Percentiles rank a stretch among this genome's conserved stretches.
Evolutionary conservation across 805 yeast genomes (phyloP).

Genomic region (Candida tallmaniae): DNA sequence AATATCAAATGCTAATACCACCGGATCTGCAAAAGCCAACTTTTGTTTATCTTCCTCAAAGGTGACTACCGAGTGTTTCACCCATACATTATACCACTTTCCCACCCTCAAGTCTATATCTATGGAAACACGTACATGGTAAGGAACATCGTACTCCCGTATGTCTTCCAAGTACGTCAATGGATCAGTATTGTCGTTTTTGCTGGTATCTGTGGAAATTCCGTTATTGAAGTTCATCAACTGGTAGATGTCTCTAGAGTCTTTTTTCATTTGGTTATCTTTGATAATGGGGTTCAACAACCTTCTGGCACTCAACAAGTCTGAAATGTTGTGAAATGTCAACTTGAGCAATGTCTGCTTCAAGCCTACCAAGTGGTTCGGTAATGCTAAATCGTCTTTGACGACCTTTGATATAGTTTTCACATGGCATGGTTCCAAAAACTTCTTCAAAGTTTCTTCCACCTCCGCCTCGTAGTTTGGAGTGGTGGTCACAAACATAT

Average conservation of each 20-base stretch:
- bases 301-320: slow-evolving; percentile 71
- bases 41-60: slow-evolving; percentile 63
- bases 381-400: slow-evolving; percentile 77
- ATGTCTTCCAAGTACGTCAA: slow-evolving; percentile 70
- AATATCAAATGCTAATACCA: slow-evolving; percentile 92
- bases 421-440: slow-evolving; percentile 54
- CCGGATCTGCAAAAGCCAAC: slow-evolving; percentile 96
- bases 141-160: slow-evolving; percentile 94
- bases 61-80: slow-evolving; percentile 50
- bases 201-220: slow-evolving; percentile 22
- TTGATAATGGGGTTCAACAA: slow-evolving; percentile 63
- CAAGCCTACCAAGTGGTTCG: slow-evolving; percentile 84
- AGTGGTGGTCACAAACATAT: slow-evolving; percentile 68
- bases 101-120: slow-evolving; percentile 87
- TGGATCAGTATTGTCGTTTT: slow-evolving; percentile 40
- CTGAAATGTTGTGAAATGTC: slow-evolving; percentile 68
- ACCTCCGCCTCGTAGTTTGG: slow-evolving; percentile 65
- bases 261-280: slow-evolving; percentile 58
- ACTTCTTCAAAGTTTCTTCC: slow-evolving; percentile 74
- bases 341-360: slow-evolving; percentile 61
- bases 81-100: slow-evolving; percentile 86
- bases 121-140: slow-evolving; percentile 93
- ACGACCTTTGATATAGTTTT: slow-evolving; percentile 51
- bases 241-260: slow-evolving; percentile 64
- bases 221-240: slow-evolving; percentile 43